These are phyloP conservation scores for Debaryomyces fabryi DNA, from an alignment of 1,139 yeast species.

Conservation along the genomic window DNA sequence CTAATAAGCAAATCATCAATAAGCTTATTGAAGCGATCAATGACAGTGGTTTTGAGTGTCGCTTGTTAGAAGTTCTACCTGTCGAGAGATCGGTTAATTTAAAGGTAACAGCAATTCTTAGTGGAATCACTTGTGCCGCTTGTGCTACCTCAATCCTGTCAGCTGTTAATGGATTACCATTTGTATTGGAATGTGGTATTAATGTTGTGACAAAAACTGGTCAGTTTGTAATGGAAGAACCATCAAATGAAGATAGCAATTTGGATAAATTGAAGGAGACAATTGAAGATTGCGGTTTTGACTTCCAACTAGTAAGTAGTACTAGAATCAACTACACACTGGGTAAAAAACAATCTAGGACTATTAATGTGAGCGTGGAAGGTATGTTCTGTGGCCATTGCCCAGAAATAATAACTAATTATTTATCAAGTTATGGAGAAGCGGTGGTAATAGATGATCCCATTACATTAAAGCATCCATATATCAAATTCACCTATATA, in stretches of 20 bases:
- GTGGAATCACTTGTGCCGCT: constrained; percentile 77
- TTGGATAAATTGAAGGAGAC: constrained; percentile 46
- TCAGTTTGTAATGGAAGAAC: constrained; percentile 53
- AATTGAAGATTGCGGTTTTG: constrained; percentile 70
- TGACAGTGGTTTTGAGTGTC: constrained; percentile 61
- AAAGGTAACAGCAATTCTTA: constrained; percentile 61
- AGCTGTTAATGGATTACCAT: constrained; percentile 54
- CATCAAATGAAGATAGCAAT: constrained; percentile 24
- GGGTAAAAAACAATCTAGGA: constrained; percentile 50
- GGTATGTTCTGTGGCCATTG: constrained; percentile 78
- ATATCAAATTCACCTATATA: constrained; percentile 61
- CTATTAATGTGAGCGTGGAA: constrained; percentile 57
- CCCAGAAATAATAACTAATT: constrained; percentile 57
- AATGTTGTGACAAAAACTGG: constrained; percentile 65
- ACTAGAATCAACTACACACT: constrained; percentile 49
- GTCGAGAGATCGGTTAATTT: constrained; percentile 50
- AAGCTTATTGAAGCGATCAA: constrained; percentile 48
- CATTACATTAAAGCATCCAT: constrained; percentile 57
- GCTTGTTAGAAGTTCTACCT: constrained; percentile 61
- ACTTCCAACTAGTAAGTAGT: constrained; percentile 47
- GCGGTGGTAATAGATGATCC: constrained; percentile 60
- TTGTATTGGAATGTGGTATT: constrained; percentile 55
- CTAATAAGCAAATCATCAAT: constrained; percentile 57
- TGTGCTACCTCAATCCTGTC: constrained; percentile 61
- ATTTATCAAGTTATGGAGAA: constrained; percentile 56